Conservation (phyloP, 192 early-diverging fungal genomes). For the Borealophlyctis nickersoniae region DNA sequence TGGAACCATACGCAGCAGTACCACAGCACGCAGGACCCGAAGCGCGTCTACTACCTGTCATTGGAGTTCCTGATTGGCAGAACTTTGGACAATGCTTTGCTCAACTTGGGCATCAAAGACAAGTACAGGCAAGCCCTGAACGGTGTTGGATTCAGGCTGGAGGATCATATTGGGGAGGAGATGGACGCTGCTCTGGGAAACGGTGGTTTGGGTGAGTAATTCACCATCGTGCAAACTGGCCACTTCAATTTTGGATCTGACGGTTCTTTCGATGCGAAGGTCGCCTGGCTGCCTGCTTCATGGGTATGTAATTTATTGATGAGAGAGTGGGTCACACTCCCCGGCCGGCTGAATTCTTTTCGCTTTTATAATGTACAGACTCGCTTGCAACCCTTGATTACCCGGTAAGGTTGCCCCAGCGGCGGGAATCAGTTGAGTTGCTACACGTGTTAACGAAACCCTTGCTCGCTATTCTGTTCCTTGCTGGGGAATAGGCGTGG, state of each 20-base stretch:
- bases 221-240: too few species aligned
- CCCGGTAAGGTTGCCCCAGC: slow-evolving; percentile 94
- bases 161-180: slow-evolving; percentile 92
- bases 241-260: not conserved
- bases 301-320: slow-evolving; percentile 43
- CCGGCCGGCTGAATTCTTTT: too few species aligned
- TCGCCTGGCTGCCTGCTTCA: slow-evolving; percentile 95
- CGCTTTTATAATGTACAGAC: slow-evolving; percentile 43
- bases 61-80: slow-evolving; percentile 96
- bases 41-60: slow-evolving; percentile 96
- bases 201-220: slow-evolving; percentile 77
- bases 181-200: slow-evolving; percentile 95
- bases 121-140: slow-evolving; percentile 66
- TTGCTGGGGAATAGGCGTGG: too few species aligned
- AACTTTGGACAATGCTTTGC: slow-evolving; percentile 94
- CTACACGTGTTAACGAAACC: too few species aligned
- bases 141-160: slow-evolving; percentile 85
- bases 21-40: slow-evolving; percentile 75
- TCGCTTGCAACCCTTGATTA: slow-evolving; percentile 91
- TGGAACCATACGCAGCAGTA: slow-evolving; percentile 95
- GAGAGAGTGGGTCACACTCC: too few species aligned
- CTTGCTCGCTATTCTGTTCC: too few species aligned
- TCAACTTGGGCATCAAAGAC: slow-evolving; percentile 81
- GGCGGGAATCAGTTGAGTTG: too few species aligned
- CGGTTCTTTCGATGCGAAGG: slow-evolving; percentile 4